Base-by-base conservation (phyloP, 2,329 filamentous ascomycete genomes). In the Rhexocercosporidium sp. region DNA sequence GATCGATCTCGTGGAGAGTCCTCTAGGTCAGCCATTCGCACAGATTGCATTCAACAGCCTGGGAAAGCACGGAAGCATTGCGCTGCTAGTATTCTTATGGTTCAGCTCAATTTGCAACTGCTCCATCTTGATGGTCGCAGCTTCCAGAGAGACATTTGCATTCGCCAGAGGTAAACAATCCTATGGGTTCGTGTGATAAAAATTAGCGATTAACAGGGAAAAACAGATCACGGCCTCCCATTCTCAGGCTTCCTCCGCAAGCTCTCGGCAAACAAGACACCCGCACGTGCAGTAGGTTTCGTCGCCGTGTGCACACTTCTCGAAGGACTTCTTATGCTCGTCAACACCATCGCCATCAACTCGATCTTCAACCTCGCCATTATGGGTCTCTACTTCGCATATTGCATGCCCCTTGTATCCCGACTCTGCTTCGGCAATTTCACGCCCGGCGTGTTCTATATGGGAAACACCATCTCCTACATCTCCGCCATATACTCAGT, bases 41-140 rank as follows among this genome's bases (percentile, higher is more conserved):
- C 85, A 87, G 69, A 85, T 88, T 74, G 87, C 85, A 74, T 85
- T 84, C 77, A 85, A 87, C 74, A 84, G 83, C 41, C 81, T 87
- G 65, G 86, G 86, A 66, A 84, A 83, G 67, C 77, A 77, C 6
- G 82, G 83, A 16, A 82, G 82, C 57, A 83, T 87, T 71, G 75
- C 75, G 0, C 60, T 76, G 29, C 65, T 76, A 56, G 69, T 74
- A 1, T 75, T 76, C 57, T 64, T 77, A 11, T 77, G 75, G 75
- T 71, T 75, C 49, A 64, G 71, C 12, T 71, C 66, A 56, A 72
- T 77, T 29, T 76, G 75, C 47, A 77, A 77, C 59, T 77, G 75
- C 65, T 76, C 75, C 12, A 77, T 76, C n/a, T 62, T 77, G 31
- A 73, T 77, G 72, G 75, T 77, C n/a, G 75, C 75, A 16, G 75